Base-by-base conservation (phyloP, 2,329 filamentous ascomycete species). In the Fusarium begoniae region DNA sequence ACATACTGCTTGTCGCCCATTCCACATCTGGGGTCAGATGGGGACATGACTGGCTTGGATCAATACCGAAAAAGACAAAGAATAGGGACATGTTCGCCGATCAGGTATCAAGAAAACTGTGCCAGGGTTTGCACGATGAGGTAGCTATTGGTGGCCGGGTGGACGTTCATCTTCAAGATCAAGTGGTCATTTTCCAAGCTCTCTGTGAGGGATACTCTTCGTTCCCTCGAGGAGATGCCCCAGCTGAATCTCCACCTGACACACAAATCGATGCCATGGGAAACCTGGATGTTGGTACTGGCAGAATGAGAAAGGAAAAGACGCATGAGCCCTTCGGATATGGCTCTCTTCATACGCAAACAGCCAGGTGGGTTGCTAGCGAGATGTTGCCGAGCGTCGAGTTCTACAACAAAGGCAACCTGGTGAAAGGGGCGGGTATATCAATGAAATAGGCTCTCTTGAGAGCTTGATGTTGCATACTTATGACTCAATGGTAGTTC, bases 101-200 rank as follows among this genome's bases (percentile, higher is more conserved):
- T 26, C 81, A 85, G 53, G 80, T 89, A 14, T 84, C 87, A 11
- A 78, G 80, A 32, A 83, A 81, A n/a, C 79, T 90, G 8, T 85
- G 85, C 47, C 80, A 79, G 53, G 82, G 84, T 7, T 80, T 91
- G 26, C 82, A 82, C 61, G 78, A 81, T 6, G 88, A 90, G 73
- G 80, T 88, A 2, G 77, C 78, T 13, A 75, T 81, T 3, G 81
- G 84, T 5, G 85, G 88, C 1, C 82, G 85, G 5, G 86, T 89
- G 12, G 90, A 92, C 70, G 83, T 87, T 72, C 85, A 87, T 75
- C 82, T 91, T 20, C 89, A 91, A 79, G 90, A 91, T 78, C 90
- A 92, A 78, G 75, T 92, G 30, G 81, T 91, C 7, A 82, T 89
- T 24, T 90, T 91, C 75, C 90, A 92, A 79, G 87, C 87, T 8